Evolutionary conservation across 2,329 filamentous ascomycete genomes (phyloP), one percentile per base, ranked within the genome.

Genomic region (Helicocarpus griseus): DNA sequence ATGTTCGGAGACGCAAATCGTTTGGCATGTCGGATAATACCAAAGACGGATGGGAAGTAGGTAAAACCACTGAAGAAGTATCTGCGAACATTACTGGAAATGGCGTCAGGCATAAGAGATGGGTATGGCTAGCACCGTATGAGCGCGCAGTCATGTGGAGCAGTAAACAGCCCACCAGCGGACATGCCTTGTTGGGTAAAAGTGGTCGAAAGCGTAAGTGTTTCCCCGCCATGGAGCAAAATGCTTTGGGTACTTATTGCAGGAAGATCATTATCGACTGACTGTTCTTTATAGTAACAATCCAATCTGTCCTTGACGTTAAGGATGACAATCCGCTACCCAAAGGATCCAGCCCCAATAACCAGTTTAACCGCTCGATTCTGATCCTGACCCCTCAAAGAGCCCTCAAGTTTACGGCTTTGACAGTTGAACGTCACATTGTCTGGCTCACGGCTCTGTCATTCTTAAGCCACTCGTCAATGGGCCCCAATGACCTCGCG

Each of bases 61-160:
- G 74, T 22, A 81, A 78, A 58, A 79, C 77, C 54, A 77, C 78
- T 33, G 81, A 81, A 56, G 83, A 89, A 62, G 81, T 86, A 56
- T 85, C 77, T 56, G 83, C 87, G 68, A 83, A 81, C 56, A 83
- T 86, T 53, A 76, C 73, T 19, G 78, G 74, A 57, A 81, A 78
- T 60, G 81, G 81, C 58, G 86, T 78, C 4, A 73, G 93, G 28
- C 93, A 98, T 67, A 96, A 90, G 73, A 80, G 93, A 67, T 98
- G 93, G 93, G 93, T 98, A 1, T 98, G 93, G 93, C 79, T 98
- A 56, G 93, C 91, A 17, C 93, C 93, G 2, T 97, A 98, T 64
- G 93, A 98, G 70, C 80, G 90, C 56, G 86, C 91, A 11, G 91
- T 98, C 54, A 87, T 98, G 68, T 98, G 93, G 93, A 96, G 91